A percentile compares a stretch with the other conserved stretches of the same genome.
These are phyloP conservation scores for Fraxinus greggii DNA, from an alignment of 305 asterid genomes.

Conservation along the genomic window DNA sequence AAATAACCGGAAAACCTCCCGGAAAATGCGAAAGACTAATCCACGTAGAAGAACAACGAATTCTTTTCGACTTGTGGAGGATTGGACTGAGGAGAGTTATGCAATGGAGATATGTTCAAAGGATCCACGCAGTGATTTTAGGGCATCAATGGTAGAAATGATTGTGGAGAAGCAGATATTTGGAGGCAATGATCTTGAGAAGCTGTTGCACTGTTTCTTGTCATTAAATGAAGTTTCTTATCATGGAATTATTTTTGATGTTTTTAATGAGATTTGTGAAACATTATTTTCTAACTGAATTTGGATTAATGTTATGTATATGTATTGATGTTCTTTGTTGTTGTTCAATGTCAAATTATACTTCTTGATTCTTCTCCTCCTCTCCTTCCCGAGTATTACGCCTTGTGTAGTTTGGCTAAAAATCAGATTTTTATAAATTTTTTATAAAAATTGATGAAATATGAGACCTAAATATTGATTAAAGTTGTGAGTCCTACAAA, in stretches of 20 bases:
- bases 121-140: slow-evolving; percentile 68
- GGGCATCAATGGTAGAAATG: slow-evolving; percentile 88
- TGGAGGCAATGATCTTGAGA: slow-evolving; percentile 59
- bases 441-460: too few relatives aligned
- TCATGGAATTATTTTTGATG: slow-evolving; percentile 31
- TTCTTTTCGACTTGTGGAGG: neutral
- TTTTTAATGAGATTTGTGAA: neutral
- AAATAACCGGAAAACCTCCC: slow-evolving; percentile 20
- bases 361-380: neutral
- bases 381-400: neutral
- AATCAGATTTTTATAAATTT: too few relatives aligned
- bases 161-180: slow-evolving; percentile 66
- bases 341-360: neutral
- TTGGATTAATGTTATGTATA: neutral
- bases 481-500: neutral
- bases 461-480: too few relatives aligned
- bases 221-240: slow-evolving; percentile 45
- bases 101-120: slow-evolving; percentile 69
- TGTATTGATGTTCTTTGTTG: neutral
- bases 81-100: slow-evolving; percentile 40
- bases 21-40: slow-evolving; percentile 21
- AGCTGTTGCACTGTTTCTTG: slow-evolving; percentile 55
- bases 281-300: neutral
- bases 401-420: neutral
- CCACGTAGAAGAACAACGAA: slow-evolving; percentile 3